Conservation (phyloP, 2,329 filamentous ascomycete species). For the Penicillium sp. region DNA sequence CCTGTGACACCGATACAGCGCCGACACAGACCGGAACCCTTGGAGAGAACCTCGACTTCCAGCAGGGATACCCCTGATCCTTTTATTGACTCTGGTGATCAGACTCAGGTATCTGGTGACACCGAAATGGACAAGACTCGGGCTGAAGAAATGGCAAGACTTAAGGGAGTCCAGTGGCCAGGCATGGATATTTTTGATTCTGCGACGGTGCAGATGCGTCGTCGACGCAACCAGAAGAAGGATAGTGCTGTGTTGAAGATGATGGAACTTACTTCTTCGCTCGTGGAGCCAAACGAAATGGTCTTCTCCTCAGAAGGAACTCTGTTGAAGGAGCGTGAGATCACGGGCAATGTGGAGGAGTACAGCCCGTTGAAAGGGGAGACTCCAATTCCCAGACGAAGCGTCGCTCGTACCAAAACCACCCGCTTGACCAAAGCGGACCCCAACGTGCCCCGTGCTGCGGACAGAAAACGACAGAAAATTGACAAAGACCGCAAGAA, state of each 20-base stretch:
- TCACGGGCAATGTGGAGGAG: conserved; percentile 50
- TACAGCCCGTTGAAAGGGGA: conserved; percentile 48
- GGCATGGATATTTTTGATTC: conserved; percentile 55
- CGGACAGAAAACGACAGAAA: conserved; percentile 28
- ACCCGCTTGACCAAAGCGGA: conserved; percentile 31
- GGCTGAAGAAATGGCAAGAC: conserved; percentile 39
- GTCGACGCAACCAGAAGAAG: conserved; percentile 53
- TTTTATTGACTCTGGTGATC: conserved; percentile 14
- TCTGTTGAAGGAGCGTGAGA: conserved; percentile 45
- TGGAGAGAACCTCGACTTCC: neutral
- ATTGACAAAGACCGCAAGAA: conserved; percentile 12
- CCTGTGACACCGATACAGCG: conserved; percentile 16
- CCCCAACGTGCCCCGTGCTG: conserved; percentile 32
- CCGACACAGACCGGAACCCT: neutral
- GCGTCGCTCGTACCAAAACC: conserved; percentile 29
- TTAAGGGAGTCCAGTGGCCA: conserved; percentile 51
- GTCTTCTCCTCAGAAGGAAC: conserved; percentile 47
- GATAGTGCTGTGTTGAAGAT: conserved; percentile 45
- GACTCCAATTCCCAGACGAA: conserved; percentile 41
- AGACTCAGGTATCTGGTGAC: conserved; percentile 9
- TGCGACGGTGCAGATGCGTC: conserved; percentile 49
- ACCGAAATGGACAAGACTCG: conserved; percentile 30
- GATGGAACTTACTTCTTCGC: conserved; percentile 47
- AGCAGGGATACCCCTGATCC: conserved; percentile 17
- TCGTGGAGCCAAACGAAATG: conserved; percentile 47